A percentile compares a stretch with the other conserved stretches of the same genome.
Evolutionary conservation across 192 early-diverging fungal species (phyloP).

Genomic region (Paraglomus brasilianum): DNA sequence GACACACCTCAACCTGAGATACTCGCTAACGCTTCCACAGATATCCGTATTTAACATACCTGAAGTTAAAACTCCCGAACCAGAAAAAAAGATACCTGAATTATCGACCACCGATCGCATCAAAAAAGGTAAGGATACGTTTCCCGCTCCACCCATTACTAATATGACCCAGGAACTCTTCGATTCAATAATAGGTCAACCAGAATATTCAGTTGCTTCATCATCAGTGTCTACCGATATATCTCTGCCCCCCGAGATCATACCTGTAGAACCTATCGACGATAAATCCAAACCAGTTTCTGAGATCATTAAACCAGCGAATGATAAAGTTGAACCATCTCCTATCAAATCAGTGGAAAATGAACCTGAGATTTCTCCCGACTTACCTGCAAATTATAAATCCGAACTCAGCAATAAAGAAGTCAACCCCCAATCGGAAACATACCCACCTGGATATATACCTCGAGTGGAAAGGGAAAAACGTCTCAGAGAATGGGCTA

Average conservation of each 20-base stretch:
- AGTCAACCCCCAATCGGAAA: neutral
- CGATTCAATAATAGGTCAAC: constrained; percentile 8
- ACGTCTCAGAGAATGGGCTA: constrained; percentile 1
- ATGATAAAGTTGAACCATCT: neutral
- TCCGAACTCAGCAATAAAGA: neutral
- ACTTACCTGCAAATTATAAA: neutral
- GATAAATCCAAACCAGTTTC: constrained; percentile 4
- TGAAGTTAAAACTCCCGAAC: constrained; percentile 3
- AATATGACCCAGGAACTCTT: constrained; percentile 13
- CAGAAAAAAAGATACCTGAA: neutral
- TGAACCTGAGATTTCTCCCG: neutral
- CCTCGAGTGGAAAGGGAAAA: neutral
- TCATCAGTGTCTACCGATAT: constrained; percentile 11
- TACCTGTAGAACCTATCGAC: constrained; percentile 9
- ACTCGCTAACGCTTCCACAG: constrained; percentile 2
- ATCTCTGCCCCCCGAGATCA: neutral
- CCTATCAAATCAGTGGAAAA: constrained; percentile 3
- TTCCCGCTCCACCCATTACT: constrained; percentile 10
- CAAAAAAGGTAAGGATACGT: constrained; percentile 6
- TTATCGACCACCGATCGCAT: constrained; percentile 1
- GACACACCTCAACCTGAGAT: constrained; percentile 23
- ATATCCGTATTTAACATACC: constrained; percentile 25
- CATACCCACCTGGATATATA: constrained; percentile 14
- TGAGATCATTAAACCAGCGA: neutral
- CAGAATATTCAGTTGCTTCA: constrained; percentile 13